phyloP scores from a whole-genome alignment of 257 asterid species.

The Primulina tabacum region DNA sequence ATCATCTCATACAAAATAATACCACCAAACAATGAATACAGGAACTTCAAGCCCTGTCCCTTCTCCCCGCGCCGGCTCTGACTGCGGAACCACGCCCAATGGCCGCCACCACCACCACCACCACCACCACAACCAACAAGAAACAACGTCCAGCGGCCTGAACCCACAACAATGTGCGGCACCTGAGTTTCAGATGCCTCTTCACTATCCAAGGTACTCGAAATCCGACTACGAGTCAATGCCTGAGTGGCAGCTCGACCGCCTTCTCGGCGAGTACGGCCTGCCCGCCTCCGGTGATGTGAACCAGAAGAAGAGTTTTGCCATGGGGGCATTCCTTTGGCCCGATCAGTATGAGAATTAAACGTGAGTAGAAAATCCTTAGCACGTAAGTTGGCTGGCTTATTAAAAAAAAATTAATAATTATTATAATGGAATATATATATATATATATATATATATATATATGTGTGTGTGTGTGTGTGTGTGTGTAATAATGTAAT shows the following conservation, averaged over 20 bases:
- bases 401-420: too few species aligned
- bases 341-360: conserved; percentile 30
- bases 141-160: neutral
- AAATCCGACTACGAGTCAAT: conserved; percentile 41
- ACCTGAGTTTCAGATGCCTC: conserved; percentile 34
- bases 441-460: too few species aligned
- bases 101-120: neutral
- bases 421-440: too few species aligned
- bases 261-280: conserved; percentile 43
- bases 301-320: too few species aligned
- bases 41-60: neutral
- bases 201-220: conserved; percentile 44
- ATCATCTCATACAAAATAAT: too few species aligned
- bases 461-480: too few species aligned
- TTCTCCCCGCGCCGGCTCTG: neutral
- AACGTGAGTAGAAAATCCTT: too few species aligned
- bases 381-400: too few species aligned
- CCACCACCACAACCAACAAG: neutral
- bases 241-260: conserved; percentile 49
- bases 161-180: neutral
- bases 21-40: neutral
- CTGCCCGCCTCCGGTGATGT: neutral
- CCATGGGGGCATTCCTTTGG: conserved; percentile 57
- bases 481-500: too few species aligned
- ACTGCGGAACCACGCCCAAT: neutral